Evolutionary conservation across 2,329 filamentous ascomycete genomes (phyloP).

Genomic region (Incumbomyces delicatus): DNA sequence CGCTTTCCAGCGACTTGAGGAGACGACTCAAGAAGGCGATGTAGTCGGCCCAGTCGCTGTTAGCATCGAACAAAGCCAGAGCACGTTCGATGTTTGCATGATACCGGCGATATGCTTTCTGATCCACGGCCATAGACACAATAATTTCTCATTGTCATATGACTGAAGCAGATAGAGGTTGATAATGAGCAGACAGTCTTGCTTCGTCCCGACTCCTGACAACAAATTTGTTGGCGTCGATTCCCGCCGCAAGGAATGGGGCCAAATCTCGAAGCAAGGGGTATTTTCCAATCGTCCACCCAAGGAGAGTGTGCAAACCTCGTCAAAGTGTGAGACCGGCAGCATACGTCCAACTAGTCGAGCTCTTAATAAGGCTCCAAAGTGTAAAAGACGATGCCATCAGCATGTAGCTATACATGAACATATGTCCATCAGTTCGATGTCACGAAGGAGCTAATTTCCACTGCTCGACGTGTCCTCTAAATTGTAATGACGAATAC

Average conservation of each 20-base stretch:
- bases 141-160: too few relatives aligned
- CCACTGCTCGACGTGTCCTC: neutral
- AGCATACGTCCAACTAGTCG: too few relatives aligned
- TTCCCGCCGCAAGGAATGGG: too few relatives aligned
- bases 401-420: too few relatives aligned
- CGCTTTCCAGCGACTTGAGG: constrained; percentile 78
- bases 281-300: too few relatives aligned
- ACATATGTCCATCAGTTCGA: neutral
- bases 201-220: too few relatives aligned
- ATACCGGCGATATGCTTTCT: constrained; percentile 74
- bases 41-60: constrained; percentile 98
- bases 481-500: neutral
- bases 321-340: too few relatives aligned
- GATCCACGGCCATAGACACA: constrained; percentile 33
- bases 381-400: too few relatives aligned
- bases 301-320: too few relatives aligned
- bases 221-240: too few relatives aligned
- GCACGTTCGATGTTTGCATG: constrained; percentile 78
- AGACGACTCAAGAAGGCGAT: constrained; percentile 91
- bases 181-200: neutral
- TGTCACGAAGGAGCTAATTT: neutral
- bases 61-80: constrained; percentile 80
- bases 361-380: too few relatives aligned
- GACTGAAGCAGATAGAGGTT: neutral
- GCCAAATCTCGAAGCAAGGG: too few relatives aligned